Base-by-base conservation (phyloP, 352 stramenopile species). In the Phytophthora tubulina region DNA sequence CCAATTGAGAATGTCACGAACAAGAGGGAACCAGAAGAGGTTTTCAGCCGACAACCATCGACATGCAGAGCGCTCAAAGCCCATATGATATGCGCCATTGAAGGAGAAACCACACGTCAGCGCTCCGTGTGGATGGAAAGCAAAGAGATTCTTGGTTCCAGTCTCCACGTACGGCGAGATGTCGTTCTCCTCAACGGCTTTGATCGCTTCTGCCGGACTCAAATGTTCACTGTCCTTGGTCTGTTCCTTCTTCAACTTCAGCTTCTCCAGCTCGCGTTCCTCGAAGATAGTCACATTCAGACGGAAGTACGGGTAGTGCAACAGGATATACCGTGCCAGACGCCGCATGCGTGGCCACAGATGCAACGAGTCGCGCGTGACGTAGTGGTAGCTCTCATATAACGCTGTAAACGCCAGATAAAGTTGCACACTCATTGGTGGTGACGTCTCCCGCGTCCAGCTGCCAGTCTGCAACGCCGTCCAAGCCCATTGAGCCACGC, bases 121-220 rank as follows among this genome's bases (percentile, higher is more conserved):
- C 31, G 88, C 75, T 51, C 86, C 86, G 39, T 93, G 86, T 17
- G 86, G 86, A 45, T 94, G 86, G 71, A 91, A 92, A 15, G 78
- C 75, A 39, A 77, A 80, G 15, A 80, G 21, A 14, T 69, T 62
- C 31, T 68, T 70, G 27, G 53, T 67, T 21, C 69, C 51, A 3
- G 39, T 52, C 14, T 70, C 46, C 21, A 77, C 46, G 7, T 46
- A 68, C 27, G 58, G 49, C 15, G 53, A 57, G 30, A 74, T 48
- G 35, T 74, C 67, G 35, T 74, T 74, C 60, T 74, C 67, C 48
- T 74, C 67, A 0, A 74, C 60, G 6, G 67, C 67, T 30, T 57
- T 57, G 35, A 51, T 59, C 17, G 63, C 73, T 32, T 52, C 60
- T 32, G 52, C 52, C 11, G 60, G 30, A 49, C 60, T 74, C 7